Conservation (phyloP, 352 stramenopile genomes). For the Phytophthora macrochlamydospora region DNA sequence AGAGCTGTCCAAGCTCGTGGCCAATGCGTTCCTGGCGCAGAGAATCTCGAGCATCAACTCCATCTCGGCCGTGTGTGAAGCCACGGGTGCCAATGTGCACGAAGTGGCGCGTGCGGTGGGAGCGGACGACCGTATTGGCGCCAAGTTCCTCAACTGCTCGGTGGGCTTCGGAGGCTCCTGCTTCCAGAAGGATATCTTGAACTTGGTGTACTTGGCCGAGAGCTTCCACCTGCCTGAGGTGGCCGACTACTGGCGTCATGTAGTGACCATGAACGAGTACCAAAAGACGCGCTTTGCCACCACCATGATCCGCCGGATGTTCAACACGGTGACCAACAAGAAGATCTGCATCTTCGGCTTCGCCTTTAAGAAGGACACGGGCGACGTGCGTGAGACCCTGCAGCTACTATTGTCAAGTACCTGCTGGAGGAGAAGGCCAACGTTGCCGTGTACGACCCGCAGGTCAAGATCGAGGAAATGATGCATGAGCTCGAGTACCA, state of each 20-base stretch:
- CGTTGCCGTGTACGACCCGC: conserved; percentile 98
- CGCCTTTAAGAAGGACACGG: conserved; percentile 99
- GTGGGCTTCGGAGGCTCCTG: conserved; percentile 97
- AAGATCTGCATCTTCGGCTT: conserved; percentile 99
- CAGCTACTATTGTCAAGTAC: conserved; percentile 97
- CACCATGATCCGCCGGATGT: conserved; percentile 98
- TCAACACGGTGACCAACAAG: conserved; percentile 99
- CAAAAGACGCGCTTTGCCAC: conserved; percentile 99
- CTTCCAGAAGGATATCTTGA: conserved; percentile 95
- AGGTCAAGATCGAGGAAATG: conserved; percentile 97
- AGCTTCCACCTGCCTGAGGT: conserved; percentile 98
- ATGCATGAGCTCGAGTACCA: conserved; percentile 83
- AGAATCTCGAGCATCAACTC: conserved; percentile 99
- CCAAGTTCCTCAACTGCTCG: conserved; percentile 97
- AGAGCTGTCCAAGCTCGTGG: conserved; percentile 99
- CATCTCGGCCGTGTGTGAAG: conserved; percentile 99
- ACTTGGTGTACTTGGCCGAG: conserved; percentile 99
- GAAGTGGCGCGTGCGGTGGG: conserved; percentile 98
- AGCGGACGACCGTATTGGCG: conserved; percentile 98
- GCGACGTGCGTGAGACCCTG: conserved; percentile 98
- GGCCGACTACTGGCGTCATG: conserved; percentile 98
- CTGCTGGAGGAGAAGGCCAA: conserved; percentile 96
- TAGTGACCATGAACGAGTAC: conserved; percentile 99
- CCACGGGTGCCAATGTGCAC: conserved; percentile 97
- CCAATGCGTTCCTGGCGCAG: conserved; percentile 99